A percentile compares a stretch with the other conserved stretches of the same genome.
Conservation (phyloP, 225 moss, liverwort and hornwort genomes). For the Straminergon stramineum region DNA sequence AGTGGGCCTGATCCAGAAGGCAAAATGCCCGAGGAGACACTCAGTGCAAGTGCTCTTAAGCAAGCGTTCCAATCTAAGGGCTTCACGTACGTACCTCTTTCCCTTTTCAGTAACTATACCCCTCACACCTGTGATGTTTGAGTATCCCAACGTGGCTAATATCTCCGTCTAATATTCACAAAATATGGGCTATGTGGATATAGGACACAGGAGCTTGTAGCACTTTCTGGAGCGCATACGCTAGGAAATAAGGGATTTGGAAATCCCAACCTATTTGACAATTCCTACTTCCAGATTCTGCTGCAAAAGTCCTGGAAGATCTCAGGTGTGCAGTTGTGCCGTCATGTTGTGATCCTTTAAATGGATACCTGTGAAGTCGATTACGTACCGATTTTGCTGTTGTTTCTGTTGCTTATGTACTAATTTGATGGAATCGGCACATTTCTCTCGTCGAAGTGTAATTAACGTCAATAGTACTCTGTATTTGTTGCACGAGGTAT, state of each 20-base stretch:
- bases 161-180: background rate
- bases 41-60: conserved; percentile 60
- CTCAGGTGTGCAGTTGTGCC: conserved; percentile 18
- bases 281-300: conserved; percentile 74
- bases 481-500: background rate
- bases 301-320: conserved; percentile 64
- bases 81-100: conserved; percentile 51
- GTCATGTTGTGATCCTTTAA: background rate
- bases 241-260: conserved; percentile 91
- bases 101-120: background rate
- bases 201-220: conserved; percentile 85
- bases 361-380: background rate
- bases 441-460: background rate
- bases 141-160: background rate
- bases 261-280: conserved; percentile 78
- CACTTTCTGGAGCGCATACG: conserved; percentile 81
- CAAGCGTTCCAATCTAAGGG: conserved; percentile 69
- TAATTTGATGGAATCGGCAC: background rate
- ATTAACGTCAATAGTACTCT: background rate
- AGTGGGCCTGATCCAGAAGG: conserved; percentile 88
- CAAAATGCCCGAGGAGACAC: conserved; percentile 85
- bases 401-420: background rate
- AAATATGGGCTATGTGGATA: background rate
- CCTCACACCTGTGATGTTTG: background rate
- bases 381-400: background rate